phyloP scores from a whole-genome alignment of 2,329 filamentous ascomycete genomes.

The Passalora sequoiae region DNA sequence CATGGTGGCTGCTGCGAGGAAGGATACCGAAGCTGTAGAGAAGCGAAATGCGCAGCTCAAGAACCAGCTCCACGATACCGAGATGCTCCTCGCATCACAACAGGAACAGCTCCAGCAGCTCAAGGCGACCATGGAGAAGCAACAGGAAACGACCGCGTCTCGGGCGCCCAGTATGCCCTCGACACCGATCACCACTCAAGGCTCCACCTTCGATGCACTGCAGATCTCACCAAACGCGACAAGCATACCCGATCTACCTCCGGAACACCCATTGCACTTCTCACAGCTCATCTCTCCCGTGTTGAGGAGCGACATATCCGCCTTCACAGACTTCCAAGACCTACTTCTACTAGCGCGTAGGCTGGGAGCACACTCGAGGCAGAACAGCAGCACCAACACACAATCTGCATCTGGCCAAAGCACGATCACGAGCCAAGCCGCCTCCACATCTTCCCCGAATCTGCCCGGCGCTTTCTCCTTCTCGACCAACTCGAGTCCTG shows the following conservation, averaged over 20 bases:
- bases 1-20: slow-evolving; percentile 89
- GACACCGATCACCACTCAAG: slow-evolving; percentile 62
- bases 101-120: slow-evolving; percentile 90
- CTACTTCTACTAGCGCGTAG: slow-evolving; percentile 62
- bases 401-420: slow-evolving; percentile 50
- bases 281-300: slow-evolving; percentile 78
- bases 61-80: slow-evolving; percentile 78
- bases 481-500: slow-evolving; percentile 26
- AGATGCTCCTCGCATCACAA: slow-evolving; percentile 77
- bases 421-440: slow-evolving; percentile 32
- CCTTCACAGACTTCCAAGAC: slow-evolving; percentile 79
- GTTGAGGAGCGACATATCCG: slow-evolving; percentile 71
- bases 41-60: slow-evolving; percentile 78
- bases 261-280: slow-evolving; percentile 66
- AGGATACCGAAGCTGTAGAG: slow-evolving; percentile 74
- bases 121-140: slow-evolving; percentile 83
- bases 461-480: slow-evolving; percentile 41
- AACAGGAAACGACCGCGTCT: slow-evolving; percentile 64
- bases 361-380: slow-evolving; percentile 56
- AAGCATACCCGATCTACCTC: slow-evolving; percentile 50
- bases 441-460: slow-evolving; percentile 33
- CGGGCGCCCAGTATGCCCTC: slow-evolving; percentile 64
- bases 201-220: slow-evolving; percentile 59
- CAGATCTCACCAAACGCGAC: slow-evolving; percentile 48
- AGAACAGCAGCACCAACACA: slow-evolving; percentile 46